phyloP scores from a whole-genome alignment of 768 basidiomycete species.

The Trichaptum fuscoviolaceum region DNA sequence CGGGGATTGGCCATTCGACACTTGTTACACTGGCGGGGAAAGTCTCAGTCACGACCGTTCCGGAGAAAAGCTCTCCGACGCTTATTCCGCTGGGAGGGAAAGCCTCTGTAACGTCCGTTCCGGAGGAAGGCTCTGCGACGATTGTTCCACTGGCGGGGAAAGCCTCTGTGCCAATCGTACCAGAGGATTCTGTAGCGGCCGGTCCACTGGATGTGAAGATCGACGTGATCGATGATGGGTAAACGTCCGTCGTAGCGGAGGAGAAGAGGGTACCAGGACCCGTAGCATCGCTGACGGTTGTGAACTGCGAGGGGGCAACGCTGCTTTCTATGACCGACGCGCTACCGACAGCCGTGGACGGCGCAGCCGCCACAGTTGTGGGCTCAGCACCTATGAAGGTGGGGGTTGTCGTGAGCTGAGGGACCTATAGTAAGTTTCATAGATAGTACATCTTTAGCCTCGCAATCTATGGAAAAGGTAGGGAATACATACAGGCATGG shows the following conservation, averaged over 20 bases:
- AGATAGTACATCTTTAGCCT: not conserved
- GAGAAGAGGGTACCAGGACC: not conserved
- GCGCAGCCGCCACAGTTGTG: not conserved
- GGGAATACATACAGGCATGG: not conserved
- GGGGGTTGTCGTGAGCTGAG: not conserved
- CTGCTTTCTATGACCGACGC: not conserved
- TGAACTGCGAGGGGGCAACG: not conserved
- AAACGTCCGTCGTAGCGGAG: not conserved
- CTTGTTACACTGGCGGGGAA: too few relatives aligned
- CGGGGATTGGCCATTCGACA: too few relatives aligned
- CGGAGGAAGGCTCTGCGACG: too few relatives aligned
- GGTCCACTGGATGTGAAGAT: too few relatives aligned
- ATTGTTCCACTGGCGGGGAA: too few relatives aligned
- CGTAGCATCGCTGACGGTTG: not conserved
- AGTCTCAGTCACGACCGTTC: too few relatives aligned
- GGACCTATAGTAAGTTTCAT: not conserved
- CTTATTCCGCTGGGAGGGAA: too few relatives aligned
- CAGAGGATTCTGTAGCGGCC: too few relatives aligned
- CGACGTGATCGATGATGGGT: not conserved
- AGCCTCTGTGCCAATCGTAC: too few relatives aligned
- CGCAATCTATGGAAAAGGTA: not conserved
- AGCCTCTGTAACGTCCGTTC: too few relatives aligned
- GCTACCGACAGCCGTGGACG: not conserved
- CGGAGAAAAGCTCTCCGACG: too few relatives aligned
- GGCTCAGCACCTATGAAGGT: not conserved